These are phyloP conservation scores for Pyrus communis DNA, from an alignment of 306 rosid species.

Conservation along the genomic window DNA sequence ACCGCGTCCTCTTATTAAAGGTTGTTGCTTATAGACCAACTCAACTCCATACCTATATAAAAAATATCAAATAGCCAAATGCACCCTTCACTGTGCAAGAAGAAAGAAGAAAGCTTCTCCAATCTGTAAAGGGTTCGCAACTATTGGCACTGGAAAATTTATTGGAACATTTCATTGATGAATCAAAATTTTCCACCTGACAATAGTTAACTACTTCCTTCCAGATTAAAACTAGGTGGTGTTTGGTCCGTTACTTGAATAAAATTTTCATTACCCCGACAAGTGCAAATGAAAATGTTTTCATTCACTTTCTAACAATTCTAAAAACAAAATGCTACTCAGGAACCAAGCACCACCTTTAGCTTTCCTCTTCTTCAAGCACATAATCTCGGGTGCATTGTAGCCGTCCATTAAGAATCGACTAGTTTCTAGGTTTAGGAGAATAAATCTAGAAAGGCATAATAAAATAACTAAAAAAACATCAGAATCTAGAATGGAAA, in stretches of 20 bases:
- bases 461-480: conserved; percentile 3
- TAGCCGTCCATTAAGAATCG: conserved; percentile 30
- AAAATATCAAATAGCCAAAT: conserved; percentile 49
- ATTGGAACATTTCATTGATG: conserved; percentile 20
- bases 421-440: conserved; percentile 10
- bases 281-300: neutral
- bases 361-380: conserved; percentile 56
- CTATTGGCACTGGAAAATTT: conserved; percentile 27
- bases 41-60: conserved; percentile 85
- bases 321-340: neutral
- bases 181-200: conserved; percentile 24
- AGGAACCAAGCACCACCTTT: neutral
- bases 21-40: conserved; percentile 78
- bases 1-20: conserved; percentile 91
- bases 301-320: neutral
- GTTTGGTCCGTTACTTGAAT: neutral
- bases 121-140: conserved; percentile 45
- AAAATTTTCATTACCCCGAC: neutral
- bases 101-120: conserved; percentile 57
- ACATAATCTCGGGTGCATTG: conserved; percentile 46
- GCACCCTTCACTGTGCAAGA: conserved; percentile 63
- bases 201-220: conserved; percentile 40
- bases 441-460: conserved; percentile 5
- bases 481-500: conserved; percentile 22
- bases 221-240: conserved; percentile 40